Evolutionary conservation across 2,329 filamentous ascomycete species (phyloP).

Genomic region (Aureobasidium melanogenum): DNA sequence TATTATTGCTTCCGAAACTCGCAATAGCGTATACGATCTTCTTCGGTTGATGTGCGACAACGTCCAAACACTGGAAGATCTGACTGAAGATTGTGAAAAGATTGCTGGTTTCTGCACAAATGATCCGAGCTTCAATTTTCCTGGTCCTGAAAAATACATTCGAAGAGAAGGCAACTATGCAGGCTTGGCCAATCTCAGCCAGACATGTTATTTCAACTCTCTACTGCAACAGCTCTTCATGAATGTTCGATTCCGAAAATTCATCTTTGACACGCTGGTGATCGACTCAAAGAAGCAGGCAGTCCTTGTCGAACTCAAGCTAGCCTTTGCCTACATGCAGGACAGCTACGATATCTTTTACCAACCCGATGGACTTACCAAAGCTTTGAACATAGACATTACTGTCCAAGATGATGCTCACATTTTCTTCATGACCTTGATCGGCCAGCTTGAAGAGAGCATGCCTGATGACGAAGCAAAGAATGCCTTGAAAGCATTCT

Average conservation of each 20-base stretch:
- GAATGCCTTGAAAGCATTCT: constrained; percentile 69
- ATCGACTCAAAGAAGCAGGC: constrained; percentile 52
- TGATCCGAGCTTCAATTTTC: not conserved
- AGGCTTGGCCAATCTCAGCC: constrained; percentile 86
- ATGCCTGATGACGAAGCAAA: constrained; percentile 61
- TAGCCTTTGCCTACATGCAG: constrained; percentile 79
- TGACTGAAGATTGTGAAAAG: constrained; percentile 13
- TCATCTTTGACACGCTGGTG: constrained; percentile 55
- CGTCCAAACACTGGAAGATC: constrained; percentile 3
- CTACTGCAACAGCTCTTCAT: constrained; percentile 92
- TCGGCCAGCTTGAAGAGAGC: constrained; percentile 83
- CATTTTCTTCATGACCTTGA: constrained; percentile 90
- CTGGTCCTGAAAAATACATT: constrained; percentile 38
- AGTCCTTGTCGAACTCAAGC: constrained; percentile 68
- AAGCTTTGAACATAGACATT: constrained; percentile 74
- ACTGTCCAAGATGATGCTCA: constrained; percentile 95
- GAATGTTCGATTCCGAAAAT: constrained; percentile 79
- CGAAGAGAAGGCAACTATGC: constrained; percentile 71
- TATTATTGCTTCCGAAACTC: constrained; percentile 25
- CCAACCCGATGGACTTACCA: constrained; percentile 64
- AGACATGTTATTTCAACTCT: constrained; percentile 96
- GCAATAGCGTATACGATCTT: constrained; percentile 30
- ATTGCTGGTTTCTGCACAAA: constrained; percentile 3
- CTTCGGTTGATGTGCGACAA: constrained; percentile 27
- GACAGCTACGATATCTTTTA: constrained; percentile 65